Percentiles rank a stretch among this genome's conserved stretches.
phyloP scores from a whole-genome alignment of 2,329 filamentous ascomycete genomes.

The Stemphylium beticola region DNA sequence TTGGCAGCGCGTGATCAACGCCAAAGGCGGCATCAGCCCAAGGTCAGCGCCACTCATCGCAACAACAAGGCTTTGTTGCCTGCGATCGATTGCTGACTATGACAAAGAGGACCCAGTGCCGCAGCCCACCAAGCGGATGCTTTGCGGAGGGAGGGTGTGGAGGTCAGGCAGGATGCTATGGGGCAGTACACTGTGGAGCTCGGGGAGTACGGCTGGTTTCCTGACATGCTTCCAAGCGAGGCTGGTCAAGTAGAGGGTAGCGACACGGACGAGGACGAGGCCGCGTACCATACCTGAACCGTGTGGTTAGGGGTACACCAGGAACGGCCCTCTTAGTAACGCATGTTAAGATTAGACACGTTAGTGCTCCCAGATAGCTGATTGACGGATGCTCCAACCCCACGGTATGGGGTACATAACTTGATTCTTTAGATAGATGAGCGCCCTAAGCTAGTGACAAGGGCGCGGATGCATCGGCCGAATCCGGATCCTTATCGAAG shows the following conservation, averaged over 20 bases:
- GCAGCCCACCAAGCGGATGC: constrained; percentile 56
- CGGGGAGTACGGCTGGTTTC: constrained; percentile 59
- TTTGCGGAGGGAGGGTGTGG: constrained; percentile 55
- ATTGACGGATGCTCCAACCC: constrained; percentile 19
- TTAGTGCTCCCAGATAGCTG: constrained; percentile 14
- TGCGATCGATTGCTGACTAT: constrained; percentile 27
- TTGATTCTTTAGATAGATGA: constrained; percentile 22
- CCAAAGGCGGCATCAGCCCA: constrained; percentile 84
- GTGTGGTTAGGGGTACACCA: background rate
- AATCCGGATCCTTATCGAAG: constrained; percentile 37
- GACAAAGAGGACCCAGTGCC: constrained; percentile 52
- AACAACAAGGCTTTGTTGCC: constrained; percentile 17
- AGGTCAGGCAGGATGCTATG: constrained; percentile 53
- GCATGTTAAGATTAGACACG: constrained; percentile 11
- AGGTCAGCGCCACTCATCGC: constrained; percentile 60
- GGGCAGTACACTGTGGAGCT: constrained; percentile 58
- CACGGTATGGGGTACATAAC: constrained; percentile 16
- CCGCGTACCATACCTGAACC: constrained; percentile 43
- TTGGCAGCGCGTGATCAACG: constrained; percentile 92
- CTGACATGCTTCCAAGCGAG: constrained; percentile 57
- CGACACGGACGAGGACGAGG: constrained; percentile 41
- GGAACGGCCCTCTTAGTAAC: constrained; percentile 5
- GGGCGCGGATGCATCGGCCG: constrained; percentile 29
- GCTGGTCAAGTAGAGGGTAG: constrained; percentile 43
- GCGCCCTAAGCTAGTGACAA: constrained; percentile 22